Conservation (phyloP, 768 basidiomycete species). For the Lactarius deliciosus region DNA sequence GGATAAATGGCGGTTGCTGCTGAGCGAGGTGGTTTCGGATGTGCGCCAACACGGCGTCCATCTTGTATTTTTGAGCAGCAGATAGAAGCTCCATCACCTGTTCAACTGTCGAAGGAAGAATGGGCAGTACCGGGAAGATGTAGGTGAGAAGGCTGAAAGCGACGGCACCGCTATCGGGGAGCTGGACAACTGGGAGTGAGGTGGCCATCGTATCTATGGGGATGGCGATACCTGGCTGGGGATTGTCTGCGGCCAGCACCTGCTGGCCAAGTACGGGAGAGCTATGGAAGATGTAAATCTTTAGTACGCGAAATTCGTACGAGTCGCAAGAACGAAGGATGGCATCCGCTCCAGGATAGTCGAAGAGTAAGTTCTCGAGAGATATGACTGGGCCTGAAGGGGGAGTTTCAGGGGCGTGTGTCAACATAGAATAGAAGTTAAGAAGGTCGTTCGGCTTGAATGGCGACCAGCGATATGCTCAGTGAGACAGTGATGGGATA, state of each 20-base stretch:
- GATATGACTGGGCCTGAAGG: background rate
- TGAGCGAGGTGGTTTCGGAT: conserved; percentile 3
- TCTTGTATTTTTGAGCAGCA: conserved; percentile 6
- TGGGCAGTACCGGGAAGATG: conserved; percentile 3
- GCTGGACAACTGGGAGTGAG: background rate
- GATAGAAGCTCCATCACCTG: conserved; percentile 18
- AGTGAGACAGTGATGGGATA: background rate
- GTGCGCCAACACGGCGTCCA: conserved; percentile 7
- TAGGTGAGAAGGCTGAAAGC: conserved; percentile 15
- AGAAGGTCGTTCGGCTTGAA: background rate
- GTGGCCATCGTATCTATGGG: background rate
- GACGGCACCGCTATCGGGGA: background rate
- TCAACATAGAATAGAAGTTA: conserved; percentile 1
- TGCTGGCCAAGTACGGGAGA: conserved; percentile 40
- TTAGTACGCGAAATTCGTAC: conserved; percentile 46
- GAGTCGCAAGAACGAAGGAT: conserved; percentile 45
- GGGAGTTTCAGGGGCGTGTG: background rate
- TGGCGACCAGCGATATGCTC: background rate
- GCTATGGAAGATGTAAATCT: conserved; percentile 43
- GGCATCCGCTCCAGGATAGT: conserved; percentile 45
- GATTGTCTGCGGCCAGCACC: conserved; percentile 27
- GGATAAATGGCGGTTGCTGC: conserved; percentile 2
- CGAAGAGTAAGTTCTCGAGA: conserved; percentile 35
- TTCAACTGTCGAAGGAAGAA: conserved; percentile 3
- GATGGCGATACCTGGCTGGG: background rate